phyloP scores from a whole-genome alignment of 371 early-diverging fungal genomes.

The Actinomucor elegans region DNA sequence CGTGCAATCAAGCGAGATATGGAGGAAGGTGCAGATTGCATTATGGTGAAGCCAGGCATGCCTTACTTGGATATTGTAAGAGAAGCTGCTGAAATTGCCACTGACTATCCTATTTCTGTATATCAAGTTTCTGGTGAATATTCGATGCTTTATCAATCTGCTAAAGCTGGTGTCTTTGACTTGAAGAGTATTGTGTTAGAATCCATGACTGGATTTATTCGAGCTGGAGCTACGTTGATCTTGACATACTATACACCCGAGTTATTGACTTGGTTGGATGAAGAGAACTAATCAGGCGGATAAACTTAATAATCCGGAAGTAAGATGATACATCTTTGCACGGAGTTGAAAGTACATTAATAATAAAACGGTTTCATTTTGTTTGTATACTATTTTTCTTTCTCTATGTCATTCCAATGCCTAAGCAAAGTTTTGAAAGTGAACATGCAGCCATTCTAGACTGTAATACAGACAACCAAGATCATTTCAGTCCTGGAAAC shows the following conservation, averaged over 20 bases:
- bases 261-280: slow-evolving; percentile 87
- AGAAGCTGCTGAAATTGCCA: slow-evolving; percentile 77
- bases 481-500: too few species aligned
- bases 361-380: too few species aligned
- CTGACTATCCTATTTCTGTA: slow-evolving; percentile 79
- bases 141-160: slow-evolving; percentile 90
- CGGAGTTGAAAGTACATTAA: too few species aligned
- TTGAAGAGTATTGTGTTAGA: slow-evolving; percentile 85
- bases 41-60: slow-evolving; percentile 96
- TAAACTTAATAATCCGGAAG: slow-evolving; percentile 12
- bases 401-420: too few species aligned
- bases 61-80: slow-evolving; percentile 95
- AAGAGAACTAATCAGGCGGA: slow-evolving; percentile 20
- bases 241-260: slow-evolving; percentile 94
- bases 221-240: slow-evolving; percentile 92
- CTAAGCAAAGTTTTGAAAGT: too few species aligned
- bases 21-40: slow-evolving; percentile 93
- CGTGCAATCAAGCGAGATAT: slow-evolving; percentile 88
- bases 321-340: too few species aligned
- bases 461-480: too few species aligned
- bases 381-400: too few species aligned
- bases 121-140: slow-evolving; percentile 97
- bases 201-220: slow-evolving; percentile 75
- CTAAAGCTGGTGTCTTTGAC: slow-evolving; percentile 86
- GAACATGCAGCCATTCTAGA: too few species aligned